phyloP scores from a whole-genome alignment of 805 yeast species.

The Yarrowia sp. region DNA sequence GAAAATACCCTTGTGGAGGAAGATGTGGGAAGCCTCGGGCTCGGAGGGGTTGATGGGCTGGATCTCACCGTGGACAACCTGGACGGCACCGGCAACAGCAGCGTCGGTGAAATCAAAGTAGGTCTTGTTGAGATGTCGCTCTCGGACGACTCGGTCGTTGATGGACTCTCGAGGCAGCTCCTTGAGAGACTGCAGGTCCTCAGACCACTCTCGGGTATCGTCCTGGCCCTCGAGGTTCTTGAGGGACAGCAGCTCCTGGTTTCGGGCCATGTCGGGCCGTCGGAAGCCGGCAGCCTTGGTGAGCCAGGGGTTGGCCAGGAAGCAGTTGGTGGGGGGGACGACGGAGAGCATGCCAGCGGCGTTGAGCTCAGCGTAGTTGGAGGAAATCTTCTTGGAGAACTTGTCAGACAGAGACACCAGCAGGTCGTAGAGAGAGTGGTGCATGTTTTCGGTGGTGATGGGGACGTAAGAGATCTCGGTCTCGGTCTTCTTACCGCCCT shows the following conservation, averaged over 20 bases:
- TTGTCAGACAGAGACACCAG: constrained; percentile 62
- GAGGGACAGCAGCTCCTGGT: constrained; percentile 52
- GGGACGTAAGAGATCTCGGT: background rate
- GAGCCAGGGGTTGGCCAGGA: constrained; percentile 75
- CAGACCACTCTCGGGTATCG: constrained; percentile 76
- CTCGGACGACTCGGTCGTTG: constrained; percentile 69
- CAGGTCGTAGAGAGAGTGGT: constrained; percentile 56
- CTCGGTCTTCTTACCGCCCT: constrained; percentile 36
- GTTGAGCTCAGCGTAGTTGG: constrained; percentile 45
- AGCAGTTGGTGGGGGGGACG: constrained; percentile 57
- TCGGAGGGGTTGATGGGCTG: constrained; percentile 80
- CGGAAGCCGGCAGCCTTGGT: constrained; percentile 39
- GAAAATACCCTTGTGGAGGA: constrained; percentile 76
- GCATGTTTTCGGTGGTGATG: constrained; percentile 16
- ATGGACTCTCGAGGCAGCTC: constrained; percentile 60
- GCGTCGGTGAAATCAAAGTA: constrained; percentile 71
- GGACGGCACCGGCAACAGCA: constrained; percentile 76
- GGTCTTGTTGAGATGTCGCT: constrained; percentile 65
- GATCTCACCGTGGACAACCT: constrained; percentile 69
- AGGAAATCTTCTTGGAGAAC: constrained; percentile 51
- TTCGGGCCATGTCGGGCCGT: constrained; percentile 55
- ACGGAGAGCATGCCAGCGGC: constrained; percentile 35
- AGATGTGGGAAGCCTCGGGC: constrained; percentile 58
- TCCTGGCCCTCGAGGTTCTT: constrained; percentile 62
- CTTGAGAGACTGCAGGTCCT: constrained; percentile 77